These are phyloP conservation scores for Parsonsia alboflavescens DNA, from an alignment of 257 asterid species.

Conservation along the genomic window DNA sequence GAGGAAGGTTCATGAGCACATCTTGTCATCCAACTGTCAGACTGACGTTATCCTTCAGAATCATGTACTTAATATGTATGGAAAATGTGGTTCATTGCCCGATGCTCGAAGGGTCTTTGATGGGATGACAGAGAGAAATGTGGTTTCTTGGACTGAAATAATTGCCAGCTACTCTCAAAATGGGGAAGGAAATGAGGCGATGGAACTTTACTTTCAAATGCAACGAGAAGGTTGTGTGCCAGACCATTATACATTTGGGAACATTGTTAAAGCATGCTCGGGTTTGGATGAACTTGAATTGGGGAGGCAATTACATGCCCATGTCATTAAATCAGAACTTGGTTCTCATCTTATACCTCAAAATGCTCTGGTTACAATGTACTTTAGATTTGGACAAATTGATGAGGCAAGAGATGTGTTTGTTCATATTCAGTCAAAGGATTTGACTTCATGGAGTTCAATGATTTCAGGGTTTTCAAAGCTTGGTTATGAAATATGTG, in stretches of 20 bases:
- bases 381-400: slow-evolving; percentile 42
- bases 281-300: slow-evolving; percentile 29
- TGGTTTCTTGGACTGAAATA: slow-evolving; percentile 66
- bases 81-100: slow-evolving; percentile 54
- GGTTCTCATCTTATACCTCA: slow-evolving; percentile 56
- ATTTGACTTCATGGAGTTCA: slow-evolving; percentile 82
- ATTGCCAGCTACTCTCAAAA: slow-evolving; percentile 64
- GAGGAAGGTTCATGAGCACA: slow-evolving; percentile 42
- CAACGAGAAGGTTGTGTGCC: slow-evolving; percentile 41
- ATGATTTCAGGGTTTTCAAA: slow-evolving; percentile 69
- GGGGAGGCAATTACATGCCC: slow-evolving; percentile 62
- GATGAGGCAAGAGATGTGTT: slow-evolving; percentile 42
- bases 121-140: slow-evolving; percentile 54
- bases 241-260: slow-evolving; percentile 65
- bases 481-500: slow-evolving; percentile 57
- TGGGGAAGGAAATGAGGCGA: slow-evolving; percentile 46
- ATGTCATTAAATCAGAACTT: slow-evolving; percentile 49
- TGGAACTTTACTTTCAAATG: slow-evolving; percentile 49
- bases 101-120: slow-evolving; percentile 64
- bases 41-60: slow-evolving; percentile 61
- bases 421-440: slow-evolving; percentile 38
- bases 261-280: slow-evolving; percentile 57
- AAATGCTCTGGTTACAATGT: slow-evolving; percentile 72
- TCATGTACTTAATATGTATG: slow-evolving; percentile 69
- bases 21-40: slow-evolving; percentile 34